Evolutionary conservation across 805 yeast species (phyloP).

Genomic region (Candida sphagnicola): DNA sequence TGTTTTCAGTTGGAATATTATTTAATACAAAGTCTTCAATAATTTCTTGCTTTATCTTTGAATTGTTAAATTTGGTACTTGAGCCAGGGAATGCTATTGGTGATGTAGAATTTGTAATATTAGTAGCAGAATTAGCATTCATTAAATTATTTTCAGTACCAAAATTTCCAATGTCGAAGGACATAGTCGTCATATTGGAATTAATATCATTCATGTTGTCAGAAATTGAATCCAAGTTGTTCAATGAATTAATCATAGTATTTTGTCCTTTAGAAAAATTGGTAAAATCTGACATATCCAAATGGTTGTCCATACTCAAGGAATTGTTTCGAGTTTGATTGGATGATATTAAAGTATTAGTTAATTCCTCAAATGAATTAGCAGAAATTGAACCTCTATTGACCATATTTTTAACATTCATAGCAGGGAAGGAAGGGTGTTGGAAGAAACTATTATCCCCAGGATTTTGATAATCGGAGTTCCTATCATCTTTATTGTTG

Average conservation of each 20-base stretch:
- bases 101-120: constrained; percentile 2
- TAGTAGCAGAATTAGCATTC: neutral
- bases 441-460: neutral
- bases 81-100: neutral
- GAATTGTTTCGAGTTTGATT: neutral
- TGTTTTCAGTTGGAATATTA: constrained; percentile 25
- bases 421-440: neutral
- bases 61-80: constrained; percentile 11
- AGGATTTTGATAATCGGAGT: neutral
- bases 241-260: neutral
- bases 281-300: neutral
- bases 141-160: neutral
- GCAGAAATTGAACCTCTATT: neutral
- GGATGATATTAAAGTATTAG: neutral
- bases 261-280: neutral
- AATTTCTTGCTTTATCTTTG: constrained; percentile 35
- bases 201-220: neutral
- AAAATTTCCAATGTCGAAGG: neutral
- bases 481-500: neutral
- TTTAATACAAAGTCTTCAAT: constrained; percentile 36
- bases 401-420: neutral
- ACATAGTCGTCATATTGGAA: neutral
- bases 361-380: neutral
- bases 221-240: neutral
- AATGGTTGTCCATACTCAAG: neutral